Conservation (phyloP, 768 basidiomycete species). For the Saitozyma podzolica region DNA sequence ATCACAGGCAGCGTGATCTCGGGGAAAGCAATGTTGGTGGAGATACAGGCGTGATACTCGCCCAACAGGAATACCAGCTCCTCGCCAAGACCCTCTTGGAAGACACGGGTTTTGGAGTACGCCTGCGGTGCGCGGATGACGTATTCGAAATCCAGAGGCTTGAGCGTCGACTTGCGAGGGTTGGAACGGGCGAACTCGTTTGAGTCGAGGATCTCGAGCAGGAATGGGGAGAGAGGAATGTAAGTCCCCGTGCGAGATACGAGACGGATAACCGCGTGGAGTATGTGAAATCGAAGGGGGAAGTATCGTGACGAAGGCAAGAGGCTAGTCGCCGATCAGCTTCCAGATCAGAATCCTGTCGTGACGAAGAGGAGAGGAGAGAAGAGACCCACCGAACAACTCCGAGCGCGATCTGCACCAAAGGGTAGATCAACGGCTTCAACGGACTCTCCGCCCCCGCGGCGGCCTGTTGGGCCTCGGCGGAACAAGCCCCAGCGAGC, state of each 20-base stretch:
- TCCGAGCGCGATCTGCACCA: slow-evolving; percentile 90
- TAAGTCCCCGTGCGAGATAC: slow-evolving; percentile 79
- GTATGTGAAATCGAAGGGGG: slow-evolving; percentile 90
- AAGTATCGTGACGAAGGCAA: slow-evolving; percentile 87
- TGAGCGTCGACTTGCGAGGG: slow-evolving; percentile 79
- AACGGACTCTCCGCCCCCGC: slow-evolving; percentile 70
- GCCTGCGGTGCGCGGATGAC: slow-evolving; percentile 82
- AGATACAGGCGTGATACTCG: slow-evolving; percentile 72
- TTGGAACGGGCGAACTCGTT: slow-evolving; percentile 65
- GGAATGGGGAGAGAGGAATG: slow-evolving; percentile 80
- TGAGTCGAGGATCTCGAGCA: slow-evolving; percentile 81
- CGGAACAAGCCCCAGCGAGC: slow-evolving; percentile 75
- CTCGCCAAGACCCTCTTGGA: slow-evolving; percentile 77
- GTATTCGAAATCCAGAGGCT: slow-evolving; percentile 84
- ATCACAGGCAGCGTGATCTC: slow-evolving; percentile 81
- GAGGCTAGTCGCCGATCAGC: slow-evolving; percentile 60
- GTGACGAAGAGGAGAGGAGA: background rate
- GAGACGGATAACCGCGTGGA: slow-evolving; percentile 83
- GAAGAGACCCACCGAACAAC: slow-evolving; percentile 69
- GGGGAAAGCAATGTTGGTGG: slow-evolving; percentile 88
- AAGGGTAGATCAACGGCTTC: slow-evolving; percentile 85
- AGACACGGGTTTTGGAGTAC: slow-evolving; percentile 83
- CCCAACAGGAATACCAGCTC: slow-evolving; percentile 75
- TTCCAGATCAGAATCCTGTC: background rate
- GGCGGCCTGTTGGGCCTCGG: slow-evolving; percentile 59